Evolutionary conservation across 106 monocot species (phyloP), one percentile per base, ranked within the genome.

Genomic region (Acorus calamus): DNA sequence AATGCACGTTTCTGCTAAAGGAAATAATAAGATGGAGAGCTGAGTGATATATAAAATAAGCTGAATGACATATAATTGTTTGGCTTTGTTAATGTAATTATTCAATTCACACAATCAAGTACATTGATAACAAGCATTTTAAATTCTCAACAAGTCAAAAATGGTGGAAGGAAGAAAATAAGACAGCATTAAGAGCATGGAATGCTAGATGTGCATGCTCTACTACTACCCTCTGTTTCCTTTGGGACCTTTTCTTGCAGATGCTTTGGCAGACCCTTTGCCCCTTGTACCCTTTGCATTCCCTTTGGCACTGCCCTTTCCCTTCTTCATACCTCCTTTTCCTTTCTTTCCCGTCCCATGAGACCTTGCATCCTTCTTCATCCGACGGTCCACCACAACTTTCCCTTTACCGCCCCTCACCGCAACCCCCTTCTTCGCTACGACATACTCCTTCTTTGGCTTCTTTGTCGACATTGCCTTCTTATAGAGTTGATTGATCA

Each of bases 351-450:
- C 81, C 47, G 14, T 56, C 54, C 79, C 84, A 42, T 14, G 59
- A 43, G 59, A 62, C 62, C 89, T 69, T 4, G 41, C 50, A 62
- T 89, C 89, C 74, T 84, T 89, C 77, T 89, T 89, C 89, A 89
- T 89, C 14, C 89, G 68, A 8, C 73, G 63, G 59, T 90, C 85
- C 11, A 96, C 94, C n/a, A 96, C 48, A 47, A 84, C 80, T 70
- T 96, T 96, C 49, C 94, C 94, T 66, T 87, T 90, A 8, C 94
- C 94, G 0, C 68, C 77, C 71, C 66, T 84, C 60, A 84, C 73
- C 4, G 74, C 61, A 42, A 96, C 90, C 4, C 94, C 94, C 64
- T 96, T 96, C 82, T 96, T 96, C 1, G 94, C 94, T 56, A 96
- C 94, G 11, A 94, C 94, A 49, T 78, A 96, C 70, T 96, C 94